Percentiles rank a stretch among this genome's conserved stretches.
Evolutionary conservation across 2,329 filamentous ascomycete species (phyloP).

Genomic region (Colletotrichum zoysiae): DNA sequence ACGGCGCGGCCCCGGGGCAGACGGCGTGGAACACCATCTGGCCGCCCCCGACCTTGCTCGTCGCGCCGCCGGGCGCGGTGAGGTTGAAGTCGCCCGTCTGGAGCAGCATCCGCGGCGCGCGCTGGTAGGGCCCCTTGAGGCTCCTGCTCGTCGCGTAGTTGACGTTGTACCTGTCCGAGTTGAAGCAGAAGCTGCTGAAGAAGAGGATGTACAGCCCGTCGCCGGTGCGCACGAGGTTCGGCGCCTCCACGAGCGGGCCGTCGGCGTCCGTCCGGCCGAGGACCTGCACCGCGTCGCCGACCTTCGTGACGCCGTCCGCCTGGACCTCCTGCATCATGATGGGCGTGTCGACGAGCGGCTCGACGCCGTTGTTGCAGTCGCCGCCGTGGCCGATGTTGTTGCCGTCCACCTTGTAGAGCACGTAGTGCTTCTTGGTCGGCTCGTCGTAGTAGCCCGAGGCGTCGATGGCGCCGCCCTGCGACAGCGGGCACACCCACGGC

Average conservation of each 20-base stretch:
- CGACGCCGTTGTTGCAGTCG: constrained; percentile 60
- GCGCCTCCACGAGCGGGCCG: constrained; percentile 72
- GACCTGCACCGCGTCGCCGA: constrained; percentile 63
- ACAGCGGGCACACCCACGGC: constrained; percentile 66
- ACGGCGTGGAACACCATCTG: constrained; percentile 54
- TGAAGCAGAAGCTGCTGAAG: constrained; percentile 72
- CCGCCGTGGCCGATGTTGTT: constrained; percentile 63
- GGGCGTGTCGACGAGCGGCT: constrained; percentile 61
- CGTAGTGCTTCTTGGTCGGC: constrained; percentile 65
- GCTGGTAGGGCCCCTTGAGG: constrained; percentile 54
- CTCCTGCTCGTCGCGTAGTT: constrained; percentile 65
- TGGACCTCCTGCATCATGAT: constrained; percentile 68
- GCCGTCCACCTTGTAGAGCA: constrained; percentile 76
- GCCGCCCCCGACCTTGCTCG: constrained; percentile 48
- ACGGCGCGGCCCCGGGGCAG: constrained; percentile 46
- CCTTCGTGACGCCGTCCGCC: constrained; percentile 63
- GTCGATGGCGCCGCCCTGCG: constrained; percentile 72
- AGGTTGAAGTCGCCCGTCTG: constrained; percentile 54
- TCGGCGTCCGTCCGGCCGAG: constrained; percentile 60
- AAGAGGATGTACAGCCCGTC: constrained; percentile 70
- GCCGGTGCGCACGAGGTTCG: constrained; percentile 60
- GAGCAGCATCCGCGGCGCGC: constrained; percentile 51
- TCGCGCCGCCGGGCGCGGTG: constrained; percentile 57
- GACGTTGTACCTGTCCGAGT: constrained; percentile 67
- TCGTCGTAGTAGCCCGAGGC: constrained; percentile 69